Evolutionary conservation across 192 early-diverging fungal genomes (phyloP).

Genomic region (Backusella sp.): DNA sequence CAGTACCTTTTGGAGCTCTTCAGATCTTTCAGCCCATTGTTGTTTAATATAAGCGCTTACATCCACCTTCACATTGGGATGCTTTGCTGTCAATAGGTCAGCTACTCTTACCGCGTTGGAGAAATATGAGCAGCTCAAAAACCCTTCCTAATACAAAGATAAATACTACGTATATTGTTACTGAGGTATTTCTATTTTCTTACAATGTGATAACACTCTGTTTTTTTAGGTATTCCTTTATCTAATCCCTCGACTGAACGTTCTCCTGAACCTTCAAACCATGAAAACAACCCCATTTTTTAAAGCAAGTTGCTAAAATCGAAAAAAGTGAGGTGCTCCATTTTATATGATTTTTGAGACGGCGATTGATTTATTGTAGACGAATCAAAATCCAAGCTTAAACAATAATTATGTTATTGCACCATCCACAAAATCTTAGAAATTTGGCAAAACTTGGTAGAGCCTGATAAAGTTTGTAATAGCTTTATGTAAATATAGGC

Average conservation of each 20-base stretch:
- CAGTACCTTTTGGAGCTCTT: constrained; percentile 23
- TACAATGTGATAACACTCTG: constrained; percentile 35
- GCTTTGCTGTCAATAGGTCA: constrained; percentile 24
- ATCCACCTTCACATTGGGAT: constrained; percentile 32
- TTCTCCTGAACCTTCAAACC: constrained; percentile 2
- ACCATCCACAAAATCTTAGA: neutral
- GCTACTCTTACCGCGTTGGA: constrained; percentile 36
- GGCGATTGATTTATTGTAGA: neutral
- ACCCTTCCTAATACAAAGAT: constrained; percentile 38
- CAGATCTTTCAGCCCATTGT: constrained; percentile 30
- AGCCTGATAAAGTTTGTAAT: too few relatives aligned
- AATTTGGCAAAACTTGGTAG: neutral
- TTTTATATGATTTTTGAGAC: neutral
- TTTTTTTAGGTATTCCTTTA: constrained; percentile 28
- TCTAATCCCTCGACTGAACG: neutral
- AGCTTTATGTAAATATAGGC: too few relatives aligned
- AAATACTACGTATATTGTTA: neutral
- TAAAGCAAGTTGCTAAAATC: neutral
- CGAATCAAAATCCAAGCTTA: neutral
- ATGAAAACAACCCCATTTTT: constrained; percentile 25
- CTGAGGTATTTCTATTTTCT: neutral
- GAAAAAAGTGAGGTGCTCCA: neutral
- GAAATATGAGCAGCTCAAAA: constrained; percentile 42
- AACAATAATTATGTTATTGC: neutral
- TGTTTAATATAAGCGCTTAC: constrained; percentile 28